phyloP scores from a whole-genome alignment of 1,284 basidiomycete genomes.

The Sporisorium exsertum region DNA sequence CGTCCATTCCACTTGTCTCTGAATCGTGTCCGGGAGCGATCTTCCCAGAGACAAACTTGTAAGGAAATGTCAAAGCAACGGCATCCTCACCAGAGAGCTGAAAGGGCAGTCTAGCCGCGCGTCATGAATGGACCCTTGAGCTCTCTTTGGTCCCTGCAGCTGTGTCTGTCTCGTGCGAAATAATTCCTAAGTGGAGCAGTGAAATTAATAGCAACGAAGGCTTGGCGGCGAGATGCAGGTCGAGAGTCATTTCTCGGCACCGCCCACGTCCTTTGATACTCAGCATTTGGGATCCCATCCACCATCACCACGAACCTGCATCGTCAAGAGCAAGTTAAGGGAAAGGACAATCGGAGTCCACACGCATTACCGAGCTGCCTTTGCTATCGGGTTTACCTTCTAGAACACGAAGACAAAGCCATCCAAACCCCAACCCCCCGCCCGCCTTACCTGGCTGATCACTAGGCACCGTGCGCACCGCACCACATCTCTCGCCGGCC shows the following conservation, averaged over 20 bases:
- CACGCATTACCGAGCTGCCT: background rate
- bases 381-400: background rate
- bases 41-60: background rate
- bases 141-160: background rate
- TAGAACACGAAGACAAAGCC: background rate
- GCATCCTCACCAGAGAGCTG: background rate
- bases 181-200: constrained; percentile 1
- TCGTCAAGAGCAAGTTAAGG: background rate
- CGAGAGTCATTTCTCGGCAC: too few relatives aligned
- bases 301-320: background rate
- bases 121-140: background rate
- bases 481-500: background rate
- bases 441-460: background rate
- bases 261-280: background rate
- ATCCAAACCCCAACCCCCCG: too few relatives aligned
- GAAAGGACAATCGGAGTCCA: background rate
- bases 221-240: too few relatives aligned
- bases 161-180: constrained; percentile 2
- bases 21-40: background rate
- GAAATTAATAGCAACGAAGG: background rate
- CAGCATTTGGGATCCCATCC: background rate
- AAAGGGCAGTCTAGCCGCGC: background rate
- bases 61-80: background rate
- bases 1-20: background rate
- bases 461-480: background rate